Evolutionary conservation across 495 filamentous ascomycete genomes (phyloP), one percentile per base, ranked within the genome.

Genomic region (Peziza echinospora): DNA sequence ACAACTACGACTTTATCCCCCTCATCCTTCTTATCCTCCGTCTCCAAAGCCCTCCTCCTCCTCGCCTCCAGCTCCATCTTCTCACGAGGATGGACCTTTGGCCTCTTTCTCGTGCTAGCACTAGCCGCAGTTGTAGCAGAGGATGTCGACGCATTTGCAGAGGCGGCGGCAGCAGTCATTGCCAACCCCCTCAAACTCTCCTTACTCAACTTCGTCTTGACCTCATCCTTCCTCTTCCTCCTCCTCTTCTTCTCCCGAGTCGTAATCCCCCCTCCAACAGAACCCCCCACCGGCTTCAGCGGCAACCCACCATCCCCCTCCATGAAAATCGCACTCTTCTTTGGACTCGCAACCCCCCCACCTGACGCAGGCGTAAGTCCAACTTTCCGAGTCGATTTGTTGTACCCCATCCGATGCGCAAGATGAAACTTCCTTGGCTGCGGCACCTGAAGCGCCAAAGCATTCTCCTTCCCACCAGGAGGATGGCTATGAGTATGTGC

Each of bases 181-280:
- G 0, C 30, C 30, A 13, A 13, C 6, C 19, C 30, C 30, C 19
- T 37, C 6, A 37, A 37, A 37, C 30, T 37, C 30, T 37, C 30
- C 30, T 17, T 37, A 37, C 30, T 37, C 6, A 37, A 5, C 30
- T 13, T 37, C 13, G 19, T 17, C 3, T 17, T 37, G 3, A 37
- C 13, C 19, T 37, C 30, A 2, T 37, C 30, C 30, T 37, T 37
- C 30, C 30, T 37, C 19, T 7, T 17, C 6, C 22, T 52, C 53
- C 24, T 56, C 46, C 43, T 55, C 49, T 11, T 26, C 41, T 6
- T 37, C 43, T 19, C 50, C 45, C 21, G 46, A 24, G 24, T 49
- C 21, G 16, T 22, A n/a, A 22, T 22, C 6, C n/a, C 42, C 42
- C 24, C 42, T 6, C 30, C 30, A 11, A 2, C 30, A 7, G 13